These are phyloP conservation scores for Alternaria angustiovoidea DNA, from an alignment of 2,329 filamentous ascomycete genomes.

Conservation along the genomic window DNA sequence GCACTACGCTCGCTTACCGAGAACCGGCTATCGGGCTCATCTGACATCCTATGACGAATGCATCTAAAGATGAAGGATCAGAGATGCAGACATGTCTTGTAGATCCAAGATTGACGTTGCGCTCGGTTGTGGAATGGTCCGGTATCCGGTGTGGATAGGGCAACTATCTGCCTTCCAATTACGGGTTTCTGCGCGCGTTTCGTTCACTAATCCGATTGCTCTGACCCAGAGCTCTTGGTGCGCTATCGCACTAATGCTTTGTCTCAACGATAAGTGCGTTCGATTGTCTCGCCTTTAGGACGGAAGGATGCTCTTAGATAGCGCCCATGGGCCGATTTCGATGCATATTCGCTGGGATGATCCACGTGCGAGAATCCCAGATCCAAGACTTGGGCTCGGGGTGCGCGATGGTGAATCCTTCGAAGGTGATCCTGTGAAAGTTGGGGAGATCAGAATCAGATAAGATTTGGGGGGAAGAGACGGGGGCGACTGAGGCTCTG, in stretches of 20 bases:
- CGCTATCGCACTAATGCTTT: background rate
- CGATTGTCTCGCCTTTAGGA: background rate
- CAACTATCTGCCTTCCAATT: constrained; percentile 1
- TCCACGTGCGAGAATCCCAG: background rate
- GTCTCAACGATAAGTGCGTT: background rate
- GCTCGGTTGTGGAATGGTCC: background rate
- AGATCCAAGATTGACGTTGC: background rate
- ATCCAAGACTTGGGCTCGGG: background rate
- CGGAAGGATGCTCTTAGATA: background rate
- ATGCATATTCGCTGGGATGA: background rate
- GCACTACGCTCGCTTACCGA: background rate
- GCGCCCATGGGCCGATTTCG: background rate
- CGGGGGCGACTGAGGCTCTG: background rate
- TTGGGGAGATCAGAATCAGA: background rate
- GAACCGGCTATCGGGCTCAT: background rate
- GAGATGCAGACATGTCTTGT: constrained; percentile 1
- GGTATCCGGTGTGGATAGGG: constrained; percentile 3
- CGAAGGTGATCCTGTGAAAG: background rate
- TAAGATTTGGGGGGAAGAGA: background rate
- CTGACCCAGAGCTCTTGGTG: background rate
- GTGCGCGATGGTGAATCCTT: background rate
- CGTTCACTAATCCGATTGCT: background rate
- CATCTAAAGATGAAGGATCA: background rate
- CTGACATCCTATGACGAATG: background rate
- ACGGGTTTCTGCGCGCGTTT: background rate